These are phyloP conservation scores for Fraxinus quadrangulata DNA, from an alignment of 257 asterid species.

Conservation along the genomic window DNA sequence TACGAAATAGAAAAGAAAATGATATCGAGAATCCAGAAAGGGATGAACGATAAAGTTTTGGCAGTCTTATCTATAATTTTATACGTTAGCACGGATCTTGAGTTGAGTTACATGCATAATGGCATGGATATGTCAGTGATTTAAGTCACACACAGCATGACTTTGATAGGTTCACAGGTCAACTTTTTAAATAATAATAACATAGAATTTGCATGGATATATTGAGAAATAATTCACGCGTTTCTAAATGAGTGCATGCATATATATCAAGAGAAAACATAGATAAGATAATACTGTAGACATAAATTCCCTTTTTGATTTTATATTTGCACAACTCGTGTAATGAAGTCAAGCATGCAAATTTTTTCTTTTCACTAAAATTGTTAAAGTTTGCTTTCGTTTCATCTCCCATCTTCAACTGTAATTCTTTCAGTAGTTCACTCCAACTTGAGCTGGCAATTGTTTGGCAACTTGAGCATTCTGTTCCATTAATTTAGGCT, in stretches of 20 bases:
- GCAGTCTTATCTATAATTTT: background rate
- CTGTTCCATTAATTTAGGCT: background rate
- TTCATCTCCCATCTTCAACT: background rate
- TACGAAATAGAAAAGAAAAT: background rate
- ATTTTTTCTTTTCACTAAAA: background rate
- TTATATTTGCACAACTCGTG: background rate
- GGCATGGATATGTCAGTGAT: background rate
- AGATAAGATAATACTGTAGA: background rate
- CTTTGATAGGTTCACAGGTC: background rate
- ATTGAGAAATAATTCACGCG: background rate
- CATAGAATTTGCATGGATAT: background rate
- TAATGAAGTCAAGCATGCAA: background rate
- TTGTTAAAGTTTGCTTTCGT: background rate
- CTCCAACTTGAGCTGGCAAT: background rate
- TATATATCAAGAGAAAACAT: background rate
- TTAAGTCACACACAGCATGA: background rate
- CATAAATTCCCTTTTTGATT: background rate
- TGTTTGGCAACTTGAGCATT: background rate
- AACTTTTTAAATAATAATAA: background rate
- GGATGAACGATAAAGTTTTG: background rate
- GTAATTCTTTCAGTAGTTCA: background rate
- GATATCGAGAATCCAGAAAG: background rate
- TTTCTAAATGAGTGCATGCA: background rate
- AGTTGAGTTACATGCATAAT: background rate
- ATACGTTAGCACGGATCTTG: background rate